Evolutionary conservation across 192 early-diverging fungal species (phyloP).

Genomic region (Backusella tuberculispora): DNA sequence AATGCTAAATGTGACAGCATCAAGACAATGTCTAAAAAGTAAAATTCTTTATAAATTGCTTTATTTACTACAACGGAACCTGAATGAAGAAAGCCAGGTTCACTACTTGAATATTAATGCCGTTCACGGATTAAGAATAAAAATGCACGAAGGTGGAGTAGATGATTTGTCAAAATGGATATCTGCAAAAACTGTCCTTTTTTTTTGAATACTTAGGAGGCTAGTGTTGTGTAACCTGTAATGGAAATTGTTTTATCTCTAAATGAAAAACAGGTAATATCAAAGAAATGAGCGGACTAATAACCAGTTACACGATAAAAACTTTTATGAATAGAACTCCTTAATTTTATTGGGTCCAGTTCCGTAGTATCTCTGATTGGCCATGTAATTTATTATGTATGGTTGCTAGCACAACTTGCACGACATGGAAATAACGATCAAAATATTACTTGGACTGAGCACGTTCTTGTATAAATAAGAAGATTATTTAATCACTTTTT

Average conservation of each 20-base stretch:
- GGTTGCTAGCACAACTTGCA: neutral
- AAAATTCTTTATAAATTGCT: neutral
- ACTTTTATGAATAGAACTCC: neutral
- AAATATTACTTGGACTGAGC: neutral
- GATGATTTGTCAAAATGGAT: neutral
- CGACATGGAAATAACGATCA: neutral
- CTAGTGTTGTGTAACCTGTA: neutral
- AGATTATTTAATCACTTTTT: neutral
- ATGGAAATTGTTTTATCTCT: neutral
- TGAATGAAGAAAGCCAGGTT: neutral
- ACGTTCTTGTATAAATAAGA: neutral
- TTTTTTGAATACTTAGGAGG: neutral
- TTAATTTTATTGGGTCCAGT: slow-evolving; percentile 2
- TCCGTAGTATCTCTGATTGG: neutral
- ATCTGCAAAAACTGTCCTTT: neutral
- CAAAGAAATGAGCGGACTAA: slow-evolving; percentile 4
- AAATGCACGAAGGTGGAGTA: neutral
- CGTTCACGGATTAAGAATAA: neutral
- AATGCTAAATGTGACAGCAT: neutral
- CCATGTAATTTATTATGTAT: neutral
- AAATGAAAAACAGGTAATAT: neutral
- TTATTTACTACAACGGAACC: neutral
- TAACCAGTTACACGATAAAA: neutral
- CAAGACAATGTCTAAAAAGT: neutral
- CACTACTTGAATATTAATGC: neutral